Base-by-base conservation (phyloP, 202 grass and related monocot species). In the Dendrocalamus latiflorus region DNA sequence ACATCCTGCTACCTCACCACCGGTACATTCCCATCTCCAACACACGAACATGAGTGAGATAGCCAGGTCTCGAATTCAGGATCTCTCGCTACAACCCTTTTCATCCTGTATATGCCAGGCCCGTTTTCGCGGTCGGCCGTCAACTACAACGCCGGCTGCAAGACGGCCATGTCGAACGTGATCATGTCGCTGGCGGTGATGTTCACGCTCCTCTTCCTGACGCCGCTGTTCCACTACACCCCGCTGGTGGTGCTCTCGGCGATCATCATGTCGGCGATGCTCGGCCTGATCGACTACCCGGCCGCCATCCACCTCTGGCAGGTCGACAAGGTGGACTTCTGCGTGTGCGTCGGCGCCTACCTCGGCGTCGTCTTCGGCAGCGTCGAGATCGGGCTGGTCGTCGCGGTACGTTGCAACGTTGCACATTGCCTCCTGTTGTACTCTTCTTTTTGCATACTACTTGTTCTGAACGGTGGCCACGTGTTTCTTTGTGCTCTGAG, bases 131-230 rank as follows among this genome's bases (percentile, higher is more conserved):
- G 94, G 22, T 91, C 94, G n/a, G 94, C 94, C 26, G 94, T 97
- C n/a, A 97, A 97, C 87, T 90, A 90, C 75, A 97, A 97, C 54
- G 89, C 94, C 64, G 94, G 94, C 4, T 97, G 94, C 91, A 97
- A 92, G 89, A 97, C 94, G 33, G 94, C 94, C 26, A 94, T 97
- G 87, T 94, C 94, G 22, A 97, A 97, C 70, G 91, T 97, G 53
- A 33, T 97, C 18, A 97, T 97, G 94, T 93, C 94, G 21, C 4
- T 82, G 49, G 87, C 91, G 17, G 91, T 97, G 50, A 97, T 97
- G 94, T 24, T 94, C 41, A 97, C 91, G 30, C 72, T 97, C 15
- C 72, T 97, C 43, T 91, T 97, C 86, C 67, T 97, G 66, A 97
- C 91, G n/a, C 94, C 94, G 61, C 90, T 97, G 47, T 97, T 97